A percentile compares a stretch with the other conserved stretches of the same genome.
Conservation (phyloP, 768 basidiomycete species). For the Kwoniella heveanensis region DNA sequence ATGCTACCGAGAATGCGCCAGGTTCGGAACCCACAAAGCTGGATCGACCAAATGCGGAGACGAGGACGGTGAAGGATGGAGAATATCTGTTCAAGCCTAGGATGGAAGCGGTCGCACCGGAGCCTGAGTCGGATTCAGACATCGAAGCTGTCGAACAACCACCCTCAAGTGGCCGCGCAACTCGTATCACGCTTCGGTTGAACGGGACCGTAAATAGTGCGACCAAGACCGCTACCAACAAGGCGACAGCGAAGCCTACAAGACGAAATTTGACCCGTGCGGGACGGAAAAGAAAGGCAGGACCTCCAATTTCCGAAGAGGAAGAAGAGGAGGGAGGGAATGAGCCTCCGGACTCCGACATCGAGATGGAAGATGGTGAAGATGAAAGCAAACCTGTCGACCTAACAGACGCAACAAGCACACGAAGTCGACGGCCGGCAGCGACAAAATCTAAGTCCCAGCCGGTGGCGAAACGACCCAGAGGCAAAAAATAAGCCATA, state of each 20-base stretch:
- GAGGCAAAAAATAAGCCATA: no score
- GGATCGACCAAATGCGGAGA: neutral
- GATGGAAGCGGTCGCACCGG: neutral
- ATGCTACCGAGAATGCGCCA: neutral
- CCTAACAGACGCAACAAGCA: neutral
- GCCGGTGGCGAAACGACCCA: neutral
- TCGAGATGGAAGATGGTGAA: no score
- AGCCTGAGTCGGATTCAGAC: constrained; percentile 1
- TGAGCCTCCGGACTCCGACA: neutral
- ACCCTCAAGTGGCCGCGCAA: constrained; percentile 3
- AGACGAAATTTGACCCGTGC: neutral
- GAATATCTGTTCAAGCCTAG: neutral
- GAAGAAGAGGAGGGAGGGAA: constrained; percentile 3
- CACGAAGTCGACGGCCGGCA: neutral
- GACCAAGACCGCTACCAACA: neutral
- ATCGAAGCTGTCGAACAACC: constrained; percentile 10
- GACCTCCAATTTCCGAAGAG: constrained; percentile 5
- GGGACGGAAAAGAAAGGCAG: constrained; percentile 12
- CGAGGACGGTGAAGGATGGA: neutral
- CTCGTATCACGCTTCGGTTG: constrained; percentile 13
- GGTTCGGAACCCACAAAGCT: neutral
- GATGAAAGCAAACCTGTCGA: neutral
- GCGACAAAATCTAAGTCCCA: neutral
- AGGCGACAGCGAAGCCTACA: neutral
- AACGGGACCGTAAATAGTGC: constrained; percentile 6